phyloP scores from a whole-genome alignment of 768 basidiomycete genomes.

The Xanthoconium purpureum region DNA sequence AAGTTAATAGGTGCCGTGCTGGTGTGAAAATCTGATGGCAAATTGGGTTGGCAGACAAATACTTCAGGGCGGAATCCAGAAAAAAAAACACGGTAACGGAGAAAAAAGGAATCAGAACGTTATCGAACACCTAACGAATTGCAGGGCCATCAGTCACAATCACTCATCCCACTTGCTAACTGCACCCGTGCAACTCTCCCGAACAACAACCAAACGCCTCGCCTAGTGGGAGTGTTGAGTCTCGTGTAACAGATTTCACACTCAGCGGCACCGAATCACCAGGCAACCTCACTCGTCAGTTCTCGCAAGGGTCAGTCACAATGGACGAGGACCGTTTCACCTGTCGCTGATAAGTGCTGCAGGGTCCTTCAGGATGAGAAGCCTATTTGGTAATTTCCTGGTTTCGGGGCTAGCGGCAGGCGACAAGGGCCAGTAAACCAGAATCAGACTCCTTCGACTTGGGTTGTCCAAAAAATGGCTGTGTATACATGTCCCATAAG shows the following conservation, averaged over 20 bases:
- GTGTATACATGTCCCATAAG: background rate
- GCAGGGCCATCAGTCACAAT: conserved; percentile 8
- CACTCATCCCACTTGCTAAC: background rate
- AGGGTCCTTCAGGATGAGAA: too few relatives aligned
- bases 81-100: background rate
- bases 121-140: background rate
- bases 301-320: too few relatives aligned
- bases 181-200: background rate
- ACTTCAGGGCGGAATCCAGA: conserved; percentile 1
- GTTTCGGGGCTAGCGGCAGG: conserved; percentile 5
- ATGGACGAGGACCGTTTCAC: background rate
- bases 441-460: conserved; percentile 2
- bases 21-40: conserved; percentile 29
- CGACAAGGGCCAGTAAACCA: conserved; percentile 8
- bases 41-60: conserved; percentile 9
- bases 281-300: background rate
- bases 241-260: conserved; percentile 8
- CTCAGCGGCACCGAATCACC: conserved; percentile 15
- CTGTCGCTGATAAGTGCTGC: too few relatives aligned
- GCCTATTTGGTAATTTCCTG: background rate
- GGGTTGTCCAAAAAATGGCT: conserved; percentile 6
- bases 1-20: conserved; percentile 21
- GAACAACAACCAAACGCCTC: background rate
- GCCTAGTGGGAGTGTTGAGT: background rate
- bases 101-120: background rate